Evolutionary conservation across 352 stramenopile genomes (phyloP).

Genomic region (Pythium rishiriense): DNA sequence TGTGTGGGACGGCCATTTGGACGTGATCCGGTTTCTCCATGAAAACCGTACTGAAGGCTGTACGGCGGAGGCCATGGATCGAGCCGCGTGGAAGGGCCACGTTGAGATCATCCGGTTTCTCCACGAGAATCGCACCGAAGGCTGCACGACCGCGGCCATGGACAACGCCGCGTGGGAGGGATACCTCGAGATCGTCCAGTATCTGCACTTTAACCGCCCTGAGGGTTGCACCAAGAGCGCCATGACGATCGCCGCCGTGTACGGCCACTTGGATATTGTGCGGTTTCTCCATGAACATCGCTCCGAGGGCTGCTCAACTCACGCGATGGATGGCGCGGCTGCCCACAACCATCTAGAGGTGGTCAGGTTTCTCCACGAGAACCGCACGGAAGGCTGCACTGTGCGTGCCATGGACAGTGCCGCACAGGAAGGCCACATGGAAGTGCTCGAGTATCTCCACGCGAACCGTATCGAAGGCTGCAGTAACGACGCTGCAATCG

Average conservation of each 20-base stretch:
- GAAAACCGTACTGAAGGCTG: conserved; percentile 62
- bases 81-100: conserved; percentile 69
- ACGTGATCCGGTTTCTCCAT: conserved; percentile 67
- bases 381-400: conserved; percentile 57
- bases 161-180: conserved; percentile 69
- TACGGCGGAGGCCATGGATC: conserved; percentile 68
- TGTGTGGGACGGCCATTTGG: conserved; percentile 61
- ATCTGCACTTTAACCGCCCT: conserved; percentile 49
- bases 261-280: conserved; percentile 57
- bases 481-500: conserved; percentile 27
- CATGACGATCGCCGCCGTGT: conserved; percentile 60
- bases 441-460: conserved; percentile 31
- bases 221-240: conserved; percentile 60
- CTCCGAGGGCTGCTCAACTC: conserved; percentile 53
- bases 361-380: conserved; percentile 52
- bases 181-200: conserved; percentile 53
- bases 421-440: conserved; percentile 29
- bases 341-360: conserved; percentile 51
- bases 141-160: conserved; percentile 44
- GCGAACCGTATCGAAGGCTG: conserved; percentile 23
- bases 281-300: conserved; percentile 57
- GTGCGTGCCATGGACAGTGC: conserved; percentile 31
- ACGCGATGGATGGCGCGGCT: conserved; percentile 63
- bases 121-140: conserved; percentile 43
- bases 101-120: conserved; percentile 65